These are phyloP conservation scores for Vitellaria paradoxa DNA, from an alignment of 179 eudicot species.

Conservation along the genomic window DNA sequence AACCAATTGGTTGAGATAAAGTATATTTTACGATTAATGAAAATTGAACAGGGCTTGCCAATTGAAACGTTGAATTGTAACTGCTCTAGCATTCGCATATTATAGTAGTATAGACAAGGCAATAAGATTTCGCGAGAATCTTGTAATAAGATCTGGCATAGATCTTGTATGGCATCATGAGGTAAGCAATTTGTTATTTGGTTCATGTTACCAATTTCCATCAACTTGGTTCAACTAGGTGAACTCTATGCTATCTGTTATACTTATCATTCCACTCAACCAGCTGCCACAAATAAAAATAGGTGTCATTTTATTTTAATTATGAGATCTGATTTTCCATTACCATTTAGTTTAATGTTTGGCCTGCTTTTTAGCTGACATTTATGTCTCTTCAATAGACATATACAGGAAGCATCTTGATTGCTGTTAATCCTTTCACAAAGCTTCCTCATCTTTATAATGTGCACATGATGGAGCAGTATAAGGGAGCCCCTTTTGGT, in stretches of 20 bases:
- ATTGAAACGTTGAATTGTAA: too few relatives aligned
- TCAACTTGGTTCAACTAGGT: background rate
- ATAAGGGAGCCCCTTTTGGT: conserved; percentile 94
- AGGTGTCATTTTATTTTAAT: background rate
- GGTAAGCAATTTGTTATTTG: too few relatives aligned
- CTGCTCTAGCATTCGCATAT: too few relatives aligned
- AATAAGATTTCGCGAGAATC: too few relatives aligned
- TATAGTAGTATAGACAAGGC: too few relatives aligned
- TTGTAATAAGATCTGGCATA: too few relatives aligned
- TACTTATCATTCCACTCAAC: background rate
- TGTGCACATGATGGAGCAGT: conserved; percentile 97
- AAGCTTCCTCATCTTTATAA: conserved; percentile 97
- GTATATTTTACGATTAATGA: too few relatives aligned
- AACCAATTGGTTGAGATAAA: too few relatives aligned
- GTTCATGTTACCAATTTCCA: too few relatives aligned
- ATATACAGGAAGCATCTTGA: conserved; percentile 96
- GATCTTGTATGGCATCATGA: too few relatives aligned
- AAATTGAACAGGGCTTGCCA: too few relatives aligned
- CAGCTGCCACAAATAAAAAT: background rate
- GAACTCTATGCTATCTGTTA: background rate
- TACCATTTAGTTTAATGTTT: background rate
- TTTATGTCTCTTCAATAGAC: conserved; percentile 50
- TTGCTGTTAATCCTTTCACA: conserved; percentile 97
- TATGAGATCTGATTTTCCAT: background rate
- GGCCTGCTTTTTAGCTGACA: conserved; percentile 2